Evolutionary conservation across 306 rosid species (phyloP).

Genomic region (Rosa persica): DNA sequence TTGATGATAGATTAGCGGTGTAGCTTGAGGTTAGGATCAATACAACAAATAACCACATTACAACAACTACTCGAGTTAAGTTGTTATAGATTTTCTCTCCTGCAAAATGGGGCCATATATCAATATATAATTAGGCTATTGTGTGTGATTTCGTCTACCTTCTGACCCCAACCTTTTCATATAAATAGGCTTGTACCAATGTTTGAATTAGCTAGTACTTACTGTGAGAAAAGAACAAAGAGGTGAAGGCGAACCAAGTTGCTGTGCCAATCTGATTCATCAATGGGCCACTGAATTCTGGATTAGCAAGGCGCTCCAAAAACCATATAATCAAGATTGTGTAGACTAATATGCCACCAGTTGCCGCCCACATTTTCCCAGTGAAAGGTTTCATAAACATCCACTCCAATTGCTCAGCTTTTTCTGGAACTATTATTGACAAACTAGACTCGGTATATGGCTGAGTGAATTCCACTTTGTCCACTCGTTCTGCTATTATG

Average conservation of each 20-base stretch:
- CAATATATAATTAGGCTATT: background rate
- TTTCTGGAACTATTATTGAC: slow-evolving; percentile 51
- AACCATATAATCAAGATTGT: slow-evolving; percentile 58
- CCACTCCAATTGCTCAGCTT: slow-evolving; percentile 43
- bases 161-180: background rate
- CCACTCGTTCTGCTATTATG: slow-evolving; percentile 40
- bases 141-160: too few relatives aligned
- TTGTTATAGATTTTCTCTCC: slow-evolving; percentile 49
- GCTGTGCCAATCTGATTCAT: slow-evolving; percentile 55
- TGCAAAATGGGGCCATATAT: slow-evolving; percentile 10
- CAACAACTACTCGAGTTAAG: slow-evolving; percentile 50
- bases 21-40: slow-evolving; percentile 57
- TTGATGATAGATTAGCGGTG: slow-evolving; percentile 72
- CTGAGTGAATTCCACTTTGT: slow-evolving; percentile 60
- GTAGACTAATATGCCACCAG: slow-evolving; percentile 43
- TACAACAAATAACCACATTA: slow-evolving; percentile 60
- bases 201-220: slow-evolving; percentile 23
- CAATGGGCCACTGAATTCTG: slow-evolving; percentile 54
- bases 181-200: background rate
- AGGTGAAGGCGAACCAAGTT: slow-evolving; percentile 62
- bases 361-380: slow-evolving; percentile 60
- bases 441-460: slow-evolving; percentile 69
- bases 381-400: slow-evolving; percentile 67
- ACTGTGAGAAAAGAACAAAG: slow-evolving; percentile 79
- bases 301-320: slow-evolving; percentile 51